These are phyloP conservation scores for Pseudozyma hubeiensis DNA, from an alignment of 1,284 basidiomycete species.

Conservation along the genomic window DNA sequence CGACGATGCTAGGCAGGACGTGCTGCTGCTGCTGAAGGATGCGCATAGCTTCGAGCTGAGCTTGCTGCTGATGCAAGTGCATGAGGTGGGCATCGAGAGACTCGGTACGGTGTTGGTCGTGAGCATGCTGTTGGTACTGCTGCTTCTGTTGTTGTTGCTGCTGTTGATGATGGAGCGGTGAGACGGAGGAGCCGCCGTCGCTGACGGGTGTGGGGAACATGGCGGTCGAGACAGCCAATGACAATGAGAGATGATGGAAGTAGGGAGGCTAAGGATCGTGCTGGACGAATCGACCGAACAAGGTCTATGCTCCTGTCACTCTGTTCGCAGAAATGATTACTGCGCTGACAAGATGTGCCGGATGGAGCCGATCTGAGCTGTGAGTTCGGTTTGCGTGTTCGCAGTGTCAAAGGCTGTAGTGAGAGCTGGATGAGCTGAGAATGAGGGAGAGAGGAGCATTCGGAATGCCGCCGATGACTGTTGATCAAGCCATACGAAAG, in stretches of 20 bases:
- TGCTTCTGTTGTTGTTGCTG: constrained; percentile 20
- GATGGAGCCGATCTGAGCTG: too few relatives aligned
- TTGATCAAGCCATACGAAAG: background rate
- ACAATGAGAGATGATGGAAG: too few relatives aligned
- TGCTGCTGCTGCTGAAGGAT: constrained; percentile 33
- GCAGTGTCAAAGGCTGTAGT: too few relatives aligned
- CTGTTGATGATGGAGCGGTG: constrained; percentile 20
- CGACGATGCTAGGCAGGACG: constrained; percentile 30
- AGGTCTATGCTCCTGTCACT: too few relatives aligned
- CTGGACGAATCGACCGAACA: too few relatives aligned
- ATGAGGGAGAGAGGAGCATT: background rate
- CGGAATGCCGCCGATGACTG: constrained; percentile 2
- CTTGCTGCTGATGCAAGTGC: constrained; percentile 33
- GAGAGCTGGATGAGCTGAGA: too few relatives aligned
- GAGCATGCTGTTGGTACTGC: constrained; percentile 13
- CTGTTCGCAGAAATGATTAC: too few relatives aligned
- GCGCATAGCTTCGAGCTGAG: constrained; percentile 28
- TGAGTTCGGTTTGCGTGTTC: too few relatives aligned
- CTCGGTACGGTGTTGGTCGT: constrained; percentile 11
- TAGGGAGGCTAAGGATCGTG: too few relatives aligned
- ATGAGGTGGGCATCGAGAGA: constrained; percentile 21
- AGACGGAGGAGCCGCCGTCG: constrained; percentile 12
- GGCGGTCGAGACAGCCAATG: background rate
- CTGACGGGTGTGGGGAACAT: constrained; percentile 16
- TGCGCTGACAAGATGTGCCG: too few relatives aligned